These are phyloP conservation scores for Eimeria sp. DNA, from an alignment of 169 alveolate genomes.

Conservation along the genomic window DNA sequence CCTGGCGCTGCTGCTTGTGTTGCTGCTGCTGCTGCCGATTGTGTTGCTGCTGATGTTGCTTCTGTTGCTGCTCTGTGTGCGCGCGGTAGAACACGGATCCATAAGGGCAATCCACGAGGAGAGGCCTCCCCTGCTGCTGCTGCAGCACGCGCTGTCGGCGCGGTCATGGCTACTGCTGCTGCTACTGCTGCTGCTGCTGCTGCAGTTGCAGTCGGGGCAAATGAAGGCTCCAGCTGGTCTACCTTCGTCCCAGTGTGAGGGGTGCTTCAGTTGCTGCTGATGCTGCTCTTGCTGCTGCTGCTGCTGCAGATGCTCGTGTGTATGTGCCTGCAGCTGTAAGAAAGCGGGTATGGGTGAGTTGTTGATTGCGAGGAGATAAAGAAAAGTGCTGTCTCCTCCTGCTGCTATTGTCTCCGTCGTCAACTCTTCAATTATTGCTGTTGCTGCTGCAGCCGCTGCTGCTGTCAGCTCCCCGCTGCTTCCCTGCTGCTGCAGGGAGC, in stretches of 20 bases:
- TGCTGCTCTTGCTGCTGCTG: constrained; percentile 31
- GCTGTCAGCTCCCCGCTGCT: background rate
- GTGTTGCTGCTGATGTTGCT: background rate
- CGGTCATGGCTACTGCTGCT: no score
- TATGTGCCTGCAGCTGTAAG: background rate
- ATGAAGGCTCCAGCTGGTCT: constrained; percentile 25
- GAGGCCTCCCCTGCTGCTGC: constrained; percentile 1
- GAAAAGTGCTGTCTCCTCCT: constrained; percentile 27
- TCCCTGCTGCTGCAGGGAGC: constrained; percentile 6
- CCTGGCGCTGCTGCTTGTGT: background rate
- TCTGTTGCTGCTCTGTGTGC: background rate
- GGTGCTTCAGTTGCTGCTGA: constrained; percentile 16
- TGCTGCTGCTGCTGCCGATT: background rate
- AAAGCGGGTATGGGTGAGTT: background rate
- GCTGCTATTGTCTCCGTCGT: background rate
- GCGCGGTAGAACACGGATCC: background rate
- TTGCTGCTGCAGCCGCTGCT: no score
- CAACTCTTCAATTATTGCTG: constrained; percentile 1
- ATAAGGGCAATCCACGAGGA: background rate
- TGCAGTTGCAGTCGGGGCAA: constrained; percentile 47
- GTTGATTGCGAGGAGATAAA: constrained; percentile 23
- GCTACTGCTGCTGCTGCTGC: background rate
- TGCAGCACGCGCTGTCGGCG: no score
- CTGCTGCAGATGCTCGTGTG: background rate
- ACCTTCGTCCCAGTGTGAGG: constrained; percentile 32